phyloP scores from a whole-genome alignment of 306 rosid genomes.

The Cajanus cajan region DNA sequence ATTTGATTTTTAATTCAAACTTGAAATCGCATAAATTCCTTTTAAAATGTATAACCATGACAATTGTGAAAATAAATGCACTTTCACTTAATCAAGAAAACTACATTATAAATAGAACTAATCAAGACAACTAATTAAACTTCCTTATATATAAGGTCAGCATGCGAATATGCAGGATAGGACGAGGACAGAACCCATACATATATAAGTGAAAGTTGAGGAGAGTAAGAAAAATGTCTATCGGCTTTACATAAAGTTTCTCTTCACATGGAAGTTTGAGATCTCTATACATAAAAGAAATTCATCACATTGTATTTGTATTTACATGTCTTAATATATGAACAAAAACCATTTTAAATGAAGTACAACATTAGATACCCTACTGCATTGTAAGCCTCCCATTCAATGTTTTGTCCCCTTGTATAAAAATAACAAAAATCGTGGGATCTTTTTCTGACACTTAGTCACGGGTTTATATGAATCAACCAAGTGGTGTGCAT shows the following conservation, averaged over 20 bases:
- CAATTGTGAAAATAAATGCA: no score
- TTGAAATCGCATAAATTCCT: no score
- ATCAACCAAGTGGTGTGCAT: not conserved
- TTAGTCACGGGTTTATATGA: slow-evolving; percentile 19
- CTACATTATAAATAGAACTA: not conserved
- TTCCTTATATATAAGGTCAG: no score
- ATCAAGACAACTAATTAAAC: no score
- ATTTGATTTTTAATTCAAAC: no score
- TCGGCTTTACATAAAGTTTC: not conserved
- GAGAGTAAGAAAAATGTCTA: not conserved
- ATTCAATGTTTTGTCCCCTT: slow-evolving; percentile 16
- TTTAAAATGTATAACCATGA: no score
- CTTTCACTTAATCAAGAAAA: not conserved
- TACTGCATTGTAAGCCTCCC: not conserved
- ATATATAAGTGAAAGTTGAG: not conserved
- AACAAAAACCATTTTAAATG: not conserved
- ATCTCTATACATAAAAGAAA: not conserved
- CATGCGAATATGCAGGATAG: not conserved
- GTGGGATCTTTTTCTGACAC: slow-evolving; percentile 1
- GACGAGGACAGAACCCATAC: not conserved
- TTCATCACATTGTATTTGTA: slow-evolving; percentile 1
- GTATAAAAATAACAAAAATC: not conserved
- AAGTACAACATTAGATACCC: not conserved
- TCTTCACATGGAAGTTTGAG: not conserved
- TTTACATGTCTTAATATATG: not conserved